These are phyloP conservation scores for Nicotiana noctiflora DNA, from an alignment of 257 asterid species.

Conservation along the genomic window DNA sequence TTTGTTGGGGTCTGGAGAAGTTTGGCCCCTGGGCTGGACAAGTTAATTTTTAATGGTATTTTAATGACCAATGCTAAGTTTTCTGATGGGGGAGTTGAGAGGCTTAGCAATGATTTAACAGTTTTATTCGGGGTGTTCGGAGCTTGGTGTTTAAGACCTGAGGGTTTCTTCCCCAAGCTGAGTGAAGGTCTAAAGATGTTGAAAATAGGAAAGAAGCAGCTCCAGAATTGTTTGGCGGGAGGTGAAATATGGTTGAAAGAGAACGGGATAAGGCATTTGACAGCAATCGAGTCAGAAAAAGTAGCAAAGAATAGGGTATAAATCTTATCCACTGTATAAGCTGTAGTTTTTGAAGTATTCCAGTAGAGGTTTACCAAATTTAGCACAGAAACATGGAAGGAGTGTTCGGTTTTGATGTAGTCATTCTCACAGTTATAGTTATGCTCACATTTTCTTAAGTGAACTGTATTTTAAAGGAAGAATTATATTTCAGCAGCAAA, in stretches of 20 bases:
- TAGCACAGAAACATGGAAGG: background rate
- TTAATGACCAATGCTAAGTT: slow-evolving; percentile 56
- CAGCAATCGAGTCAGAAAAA: slow-evolving; percentile 51
- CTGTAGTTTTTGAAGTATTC: background rate
- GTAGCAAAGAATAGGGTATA: slow-evolving; percentile 58
- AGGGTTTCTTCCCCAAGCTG: slow-evolving; percentile 85
- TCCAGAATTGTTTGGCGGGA: slow-evolving; percentile 41
- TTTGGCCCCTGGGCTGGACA: slow-evolving; percentile 67
- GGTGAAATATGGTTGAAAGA: slow-evolving; percentile 74
- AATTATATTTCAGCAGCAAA: background rate
- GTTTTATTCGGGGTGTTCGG: slow-evolving; percentile 61
- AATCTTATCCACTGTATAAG: background rate
- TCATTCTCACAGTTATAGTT: background rate
- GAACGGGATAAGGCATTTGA: slow-evolving; percentile 62
- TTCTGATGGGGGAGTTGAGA: slow-evolving; percentile 58
- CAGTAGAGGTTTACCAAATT: background rate
- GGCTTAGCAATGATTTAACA: slow-evolving; percentile 59
- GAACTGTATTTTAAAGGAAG: background rate
- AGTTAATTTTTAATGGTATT: slow-evolving; percentile 41
- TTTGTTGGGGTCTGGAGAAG: slow-evolving; percentile 81
- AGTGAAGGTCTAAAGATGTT: slow-evolving; percentile 71
- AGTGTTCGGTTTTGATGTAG: background rate
- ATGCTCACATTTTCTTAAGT: slow-evolving; percentile 1
- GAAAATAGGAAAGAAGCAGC: slow-evolving; percentile 40
- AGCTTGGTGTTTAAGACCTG: slow-evolving; percentile 81